Percentiles rank a stretch among this genome's conserved stretches.
These are phyloP conservation scores for Hypsizygus ulmarius DNA, from an alignment of 1,284 basidiomycete species.

Conservation along the genomic window DNA sequence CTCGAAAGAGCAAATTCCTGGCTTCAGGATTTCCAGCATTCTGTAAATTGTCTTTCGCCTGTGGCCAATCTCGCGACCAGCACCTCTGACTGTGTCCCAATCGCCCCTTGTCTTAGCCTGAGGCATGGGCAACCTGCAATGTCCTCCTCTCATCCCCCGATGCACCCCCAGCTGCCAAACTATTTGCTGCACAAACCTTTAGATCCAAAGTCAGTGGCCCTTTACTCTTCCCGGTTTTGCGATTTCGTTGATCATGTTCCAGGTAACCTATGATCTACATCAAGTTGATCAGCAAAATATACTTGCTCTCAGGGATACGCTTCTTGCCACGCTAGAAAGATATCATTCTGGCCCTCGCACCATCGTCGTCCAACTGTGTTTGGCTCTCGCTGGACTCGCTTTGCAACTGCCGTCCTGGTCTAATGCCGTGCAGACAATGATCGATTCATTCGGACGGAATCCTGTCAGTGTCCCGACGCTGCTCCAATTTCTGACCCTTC, in stretches of 20 bases:
- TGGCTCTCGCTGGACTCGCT: constrained; percentile 89
- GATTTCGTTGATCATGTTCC: constrained; percentile 26
- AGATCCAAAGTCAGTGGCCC: constrained; percentile 77
- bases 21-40: constrained; percentile 96
- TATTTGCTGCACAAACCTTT: constrained; percentile 98
- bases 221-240: constrained; percentile 9
- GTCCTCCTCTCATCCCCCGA: constrained; percentile 81
- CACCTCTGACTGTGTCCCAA: constrained; percentile 58
- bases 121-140: constrained; percentile 97
- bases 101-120: constrained; percentile 68
- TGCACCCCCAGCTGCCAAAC: constrained; percentile 77
- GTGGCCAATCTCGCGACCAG: constrained; percentile 53
- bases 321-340: constrained; percentile 72
- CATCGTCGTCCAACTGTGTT: constrained; percentile 86
- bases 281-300: constrained; percentile 79
- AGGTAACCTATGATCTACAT: constrained; percentile 95
- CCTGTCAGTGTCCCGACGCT: constrained; percentile 82
- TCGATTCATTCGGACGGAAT: constrained; percentile 83
- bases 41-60: constrained; percentile 81
- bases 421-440: constrained; percentile 78
- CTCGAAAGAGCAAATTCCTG: constrained; percentile 87
- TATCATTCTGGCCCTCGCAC: constrained; percentile 78
- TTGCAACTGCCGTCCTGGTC: constrained; percentile 91
- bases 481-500: constrained; percentile 86
- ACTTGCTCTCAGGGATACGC: constrained; percentile 82